Conservation (phyloP, 1,139 yeast species). For the Pichia sp. region DNA sequence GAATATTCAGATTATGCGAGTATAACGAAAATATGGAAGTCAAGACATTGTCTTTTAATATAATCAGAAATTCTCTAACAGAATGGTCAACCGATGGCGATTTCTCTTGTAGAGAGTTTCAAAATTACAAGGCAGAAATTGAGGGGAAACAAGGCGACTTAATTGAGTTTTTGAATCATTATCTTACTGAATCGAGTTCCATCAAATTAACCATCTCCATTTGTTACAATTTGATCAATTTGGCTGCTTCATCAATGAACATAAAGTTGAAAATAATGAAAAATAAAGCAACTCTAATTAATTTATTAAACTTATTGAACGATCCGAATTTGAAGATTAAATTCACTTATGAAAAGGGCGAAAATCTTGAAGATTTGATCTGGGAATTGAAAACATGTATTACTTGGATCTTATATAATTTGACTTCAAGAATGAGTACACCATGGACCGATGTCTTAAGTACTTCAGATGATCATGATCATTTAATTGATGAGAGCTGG, state of each 20-base stretch:
- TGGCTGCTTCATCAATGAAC: constrained; percentile 45
- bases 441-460: neutral
- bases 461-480: constrained; percentile 9
- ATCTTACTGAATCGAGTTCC: constrained; percentile 25
- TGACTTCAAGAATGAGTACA: constrained; percentile 25
- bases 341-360: neutral
- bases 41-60: constrained; percentile 61
- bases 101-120: constrained; percentile 30
- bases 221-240: constrained; percentile 46
- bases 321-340: too few relatives aligned
- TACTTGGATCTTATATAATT: constrained; percentile 51
- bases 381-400: constrained; percentile 44
- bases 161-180: constrained; percentile 29
- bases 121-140: constrained; percentile 12
- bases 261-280: constrained; percentile 38
- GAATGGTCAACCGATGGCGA: constrained; percentile 49
- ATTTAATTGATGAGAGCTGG: neutral
- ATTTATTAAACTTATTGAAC: constrained; percentile 23
- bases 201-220: constrained; percentile 36
- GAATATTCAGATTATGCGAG: constrained; percentile 42
- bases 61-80: constrained; percentile 68
- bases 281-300: constrained; percentile 33
- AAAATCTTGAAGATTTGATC: constrained; percentile 28
- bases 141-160: constrained; percentile 27
- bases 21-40: constrained; percentile 39